Percentiles rank a stretch among this genome's conserved stretches.
These are phyloP conservation scores for Phytophthora pisi DNA, from an alignment of 352 stramenopile genomes.

Conservation along the genomic window DNA sequence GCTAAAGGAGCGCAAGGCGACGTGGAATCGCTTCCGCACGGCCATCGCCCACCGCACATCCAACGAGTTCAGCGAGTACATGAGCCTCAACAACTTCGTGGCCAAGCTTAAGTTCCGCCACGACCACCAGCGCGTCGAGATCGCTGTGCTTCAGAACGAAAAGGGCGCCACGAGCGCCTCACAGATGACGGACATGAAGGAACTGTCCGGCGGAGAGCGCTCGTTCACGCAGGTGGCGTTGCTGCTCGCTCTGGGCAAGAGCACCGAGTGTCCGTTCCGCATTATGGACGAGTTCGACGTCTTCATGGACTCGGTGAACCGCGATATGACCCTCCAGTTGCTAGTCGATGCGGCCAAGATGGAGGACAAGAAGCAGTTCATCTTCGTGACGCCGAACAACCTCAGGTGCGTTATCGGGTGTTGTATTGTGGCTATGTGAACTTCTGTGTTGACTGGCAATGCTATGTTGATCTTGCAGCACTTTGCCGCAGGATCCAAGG, in stretches of 20 bases:
- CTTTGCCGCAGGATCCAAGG: neutral
- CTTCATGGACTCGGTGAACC: neutral
- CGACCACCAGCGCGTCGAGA: neutral
- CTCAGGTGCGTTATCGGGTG: neutral
- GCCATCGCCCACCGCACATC: neutral
- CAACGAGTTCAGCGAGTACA: slow-evolving; percentile 1
- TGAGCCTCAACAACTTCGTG: neutral
- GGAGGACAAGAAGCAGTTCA: slow-evolving; percentile 1
- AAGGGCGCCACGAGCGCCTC: neutral
- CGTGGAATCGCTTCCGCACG: neutral
- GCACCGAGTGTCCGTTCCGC: neutral
- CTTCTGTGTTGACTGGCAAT: neutral
- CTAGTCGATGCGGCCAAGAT: neutral
- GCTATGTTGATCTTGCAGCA: neutral
- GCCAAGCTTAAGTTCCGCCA: neutral
- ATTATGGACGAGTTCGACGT: slow-evolving; percentile 1
- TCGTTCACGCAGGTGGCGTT: neutral
- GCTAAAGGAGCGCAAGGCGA: neutral
- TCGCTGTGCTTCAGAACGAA: neutral
- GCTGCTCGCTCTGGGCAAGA: neutral
- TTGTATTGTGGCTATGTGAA: neutral
- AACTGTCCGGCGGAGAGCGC: neutral
- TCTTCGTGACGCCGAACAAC: neutral
- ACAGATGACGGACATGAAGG: slow-evolving; percentile 2
- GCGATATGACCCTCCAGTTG: neutral